Conservation (phyloP, 805 yeast genomes). For the Ogataea kodamae region DNA sequence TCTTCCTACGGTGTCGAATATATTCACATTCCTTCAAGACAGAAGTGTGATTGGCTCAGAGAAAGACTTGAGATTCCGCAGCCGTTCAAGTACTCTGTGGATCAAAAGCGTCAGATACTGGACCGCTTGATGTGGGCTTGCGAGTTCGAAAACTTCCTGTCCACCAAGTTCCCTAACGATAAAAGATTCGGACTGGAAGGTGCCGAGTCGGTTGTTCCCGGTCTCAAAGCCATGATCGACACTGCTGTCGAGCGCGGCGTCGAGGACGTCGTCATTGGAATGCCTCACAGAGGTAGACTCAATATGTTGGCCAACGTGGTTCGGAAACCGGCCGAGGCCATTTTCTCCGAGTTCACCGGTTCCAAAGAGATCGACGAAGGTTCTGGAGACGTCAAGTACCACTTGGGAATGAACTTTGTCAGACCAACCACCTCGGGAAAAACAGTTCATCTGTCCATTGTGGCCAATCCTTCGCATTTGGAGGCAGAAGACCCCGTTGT, state of each 20-base stretch:
- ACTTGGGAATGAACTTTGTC: slow-evolving; percentile 97
- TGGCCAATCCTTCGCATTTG: slow-evolving; percentile 98
- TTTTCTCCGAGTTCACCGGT: slow-evolving; percentile 94
- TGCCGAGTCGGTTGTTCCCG: slow-evolving; percentile 94
- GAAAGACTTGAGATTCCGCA: slow-evolving; percentile 90
- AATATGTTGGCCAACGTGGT: slow-evolving; percentile 97
- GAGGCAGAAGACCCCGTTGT: slow-evolving; percentile 99
- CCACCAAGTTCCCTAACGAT: slow-evolving; percentile 96
- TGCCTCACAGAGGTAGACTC: slow-evolving; percentile 99
- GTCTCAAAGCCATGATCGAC: slow-evolving; percentile 94
- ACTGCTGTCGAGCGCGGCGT: slow-evolving; percentile 88
- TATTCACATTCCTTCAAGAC: slow-evolving; percentile 93
- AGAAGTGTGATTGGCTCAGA: slow-evolving; percentile 97
- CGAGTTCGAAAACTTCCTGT: slow-evolving; percentile 85
- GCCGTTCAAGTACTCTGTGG: slow-evolving; percentile 78
- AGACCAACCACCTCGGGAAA: slow-evolving; percentile 99
- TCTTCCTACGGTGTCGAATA: slow-evolving; percentile 89
- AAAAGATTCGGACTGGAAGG: slow-evolving; percentile 99
- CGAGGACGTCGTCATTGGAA: slow-evolving; percentile 95
- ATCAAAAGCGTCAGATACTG: slow-evolving; percentile 92
- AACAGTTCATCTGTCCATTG: slow-evolving; percentile 89
- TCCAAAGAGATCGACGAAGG: slow-evolving; percentile 88
- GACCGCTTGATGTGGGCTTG: slow-evolving; percentile 97
- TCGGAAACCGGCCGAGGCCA: slow-evolving; percentile 97
- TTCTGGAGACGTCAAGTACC: slow-evolving; percentile 98